Evolutionary conservation across 768 basidiomycete species (phyloP), one percentile per base, ranked within the genome.

Genomic region (Phaeotremella skinneri): DNA sequence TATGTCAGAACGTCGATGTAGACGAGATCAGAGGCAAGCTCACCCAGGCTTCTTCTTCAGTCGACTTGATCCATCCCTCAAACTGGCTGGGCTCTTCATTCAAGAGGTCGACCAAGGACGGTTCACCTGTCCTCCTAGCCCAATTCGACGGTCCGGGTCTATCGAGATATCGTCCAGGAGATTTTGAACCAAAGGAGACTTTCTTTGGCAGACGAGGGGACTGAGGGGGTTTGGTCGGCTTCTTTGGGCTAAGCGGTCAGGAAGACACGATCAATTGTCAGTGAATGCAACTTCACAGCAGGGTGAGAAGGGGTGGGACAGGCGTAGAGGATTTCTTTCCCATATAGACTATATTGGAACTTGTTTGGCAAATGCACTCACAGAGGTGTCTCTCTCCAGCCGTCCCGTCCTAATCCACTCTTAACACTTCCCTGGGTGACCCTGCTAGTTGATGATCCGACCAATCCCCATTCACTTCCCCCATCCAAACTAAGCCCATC

Each of bases 31-130:
- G 23, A 16, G 9, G 13, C 25, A 25, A 34, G 6, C 69, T 23
- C 45, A 72, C 70, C 65, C 66, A 61, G 9, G 66, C 69, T 55
- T 66, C 61, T 50, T 69, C 63, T 47, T 70, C 64, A 2, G 67
- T 63, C 25, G 55, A 55, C 48, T 66, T 69, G 7, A 69, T 53
- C 74, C 74, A 75, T 23, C 43, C 34, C n/a, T 73, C 71, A 55
- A 67, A 75, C 21, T 69, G 60, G 34, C 65, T 65, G 21, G 57
- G 61, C 34, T 59, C 56, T 20, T 63, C 66, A 2, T 49, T 49
- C 13, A 61, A 37, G 30, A 32, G n/a, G 29, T 52, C 53, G 23
- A 45, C 51, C n/a, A n/a, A 32, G 32, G 26, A 53, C 9, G 21
- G 49, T 47, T 53, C 47, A 41, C 32, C 57, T 20, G 29, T 27